Conservation (phyloP, 164 flowering plant genomes). For the Umbilicus rupestris region DNA sequence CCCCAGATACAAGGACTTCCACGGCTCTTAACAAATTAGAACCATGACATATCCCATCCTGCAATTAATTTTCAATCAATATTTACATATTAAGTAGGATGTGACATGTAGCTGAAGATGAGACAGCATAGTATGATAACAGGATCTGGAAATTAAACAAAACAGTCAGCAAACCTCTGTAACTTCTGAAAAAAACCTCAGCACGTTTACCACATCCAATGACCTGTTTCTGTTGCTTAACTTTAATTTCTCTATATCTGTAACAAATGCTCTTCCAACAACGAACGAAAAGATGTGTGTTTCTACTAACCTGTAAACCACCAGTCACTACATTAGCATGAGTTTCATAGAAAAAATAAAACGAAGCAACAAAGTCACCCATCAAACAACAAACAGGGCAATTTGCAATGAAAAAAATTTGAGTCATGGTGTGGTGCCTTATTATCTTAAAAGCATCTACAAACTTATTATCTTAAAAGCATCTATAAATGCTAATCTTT, state of each 20-base stretch:
- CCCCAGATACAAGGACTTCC: slow-evolving; percentile 93
- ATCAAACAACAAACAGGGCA: background rate
- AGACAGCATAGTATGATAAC: background rate
- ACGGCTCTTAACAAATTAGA: slow-evolving; percentile 77
- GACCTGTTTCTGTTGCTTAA: slow-evolving; percentile 78
- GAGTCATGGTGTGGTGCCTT: background rate
- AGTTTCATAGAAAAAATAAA: slow-evolving; percentile 11
- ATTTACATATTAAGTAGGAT: background rate
- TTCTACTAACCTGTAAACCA: slow-evolving; percentile 80
- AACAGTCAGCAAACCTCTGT: slow-evolving; percentile 48
- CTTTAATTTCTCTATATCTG: slow-evolving; percentile 93
- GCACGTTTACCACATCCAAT: slow-evolving; percentile 49
- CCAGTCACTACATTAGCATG: slow-evolving; percentile 12
- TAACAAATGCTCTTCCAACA: slow-evolving; percentile 99
- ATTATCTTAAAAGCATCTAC: background rate
- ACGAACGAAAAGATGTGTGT: slow-evolving; percentile 97
- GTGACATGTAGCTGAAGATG: slow-evolving; percentile 1
- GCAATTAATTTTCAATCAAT: slow-evolving; percentile 22
- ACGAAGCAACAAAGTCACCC: background rate
- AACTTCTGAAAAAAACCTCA: slow-evolving; percentile 66
- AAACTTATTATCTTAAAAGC: background rate
- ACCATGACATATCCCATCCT: slow-evolving; percentile 86
- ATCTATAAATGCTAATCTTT: background rate
- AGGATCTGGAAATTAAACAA: background rate
- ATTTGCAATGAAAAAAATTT: background rate